Evolutionary conservation across 2,329 filamentous ascomycete genomes (phyloP).

Genomic region (Fusarium gaditjirri): DNA sequence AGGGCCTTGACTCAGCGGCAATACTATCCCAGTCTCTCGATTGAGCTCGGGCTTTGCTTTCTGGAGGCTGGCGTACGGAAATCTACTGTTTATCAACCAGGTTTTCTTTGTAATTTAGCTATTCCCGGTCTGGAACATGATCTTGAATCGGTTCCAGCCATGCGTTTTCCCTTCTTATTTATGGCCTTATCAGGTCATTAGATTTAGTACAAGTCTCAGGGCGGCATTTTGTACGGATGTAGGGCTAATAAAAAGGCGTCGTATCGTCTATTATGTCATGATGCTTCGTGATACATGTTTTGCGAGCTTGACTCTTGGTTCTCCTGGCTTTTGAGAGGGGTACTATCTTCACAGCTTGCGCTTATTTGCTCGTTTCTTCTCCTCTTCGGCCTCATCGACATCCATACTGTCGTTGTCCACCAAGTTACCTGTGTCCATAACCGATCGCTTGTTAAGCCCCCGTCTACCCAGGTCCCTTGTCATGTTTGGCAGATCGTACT

Average conservation of each 20-base stretch:
- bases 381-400: slow-evolving; percentile 64
- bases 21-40: slow-evolving; percentile 28
- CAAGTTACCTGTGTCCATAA: slow-evolving; percentile 57
- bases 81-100: slow-evolving; percentile 40
- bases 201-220: slow-evolving; percentile 9
- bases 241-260: slow-evolving; percentile 37
- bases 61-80: slow-evolving; percentile 41
- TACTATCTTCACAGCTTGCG: slow-evolving; percentile 59
- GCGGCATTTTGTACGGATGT: slow-evolving; percentile 35
- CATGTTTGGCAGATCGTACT: slow-evolving; percentile 36
- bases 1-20: slow-evolving; percentile 33
- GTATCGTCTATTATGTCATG: slow-evolving; percentile 45
- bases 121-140: slow-evolving; percentile 29
- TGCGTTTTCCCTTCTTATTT: slow-evolving; percentile 26
- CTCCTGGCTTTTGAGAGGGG: neutral
- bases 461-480: slow-evolving; percentile 44
- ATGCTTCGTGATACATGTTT: slow-evolving; percentile 44
- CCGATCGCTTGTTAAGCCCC: slow-evolving; percentile 48
- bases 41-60: slow-evolving; percentile 31
- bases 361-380: slow-evolving; percentile 62
- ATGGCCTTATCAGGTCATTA: slow-evolving; percentile 21
- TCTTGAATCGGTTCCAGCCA: slow-evolving; percentile 27
- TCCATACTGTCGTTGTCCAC: slow-evolving; percentile 65
- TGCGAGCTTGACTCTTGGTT: neutral
- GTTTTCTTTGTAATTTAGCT: slow-evolving; percentile 42